phyloP scores from a whole-genome alignment of 306 rosid genomes.

The Trifolium subterraneum region DNA sequence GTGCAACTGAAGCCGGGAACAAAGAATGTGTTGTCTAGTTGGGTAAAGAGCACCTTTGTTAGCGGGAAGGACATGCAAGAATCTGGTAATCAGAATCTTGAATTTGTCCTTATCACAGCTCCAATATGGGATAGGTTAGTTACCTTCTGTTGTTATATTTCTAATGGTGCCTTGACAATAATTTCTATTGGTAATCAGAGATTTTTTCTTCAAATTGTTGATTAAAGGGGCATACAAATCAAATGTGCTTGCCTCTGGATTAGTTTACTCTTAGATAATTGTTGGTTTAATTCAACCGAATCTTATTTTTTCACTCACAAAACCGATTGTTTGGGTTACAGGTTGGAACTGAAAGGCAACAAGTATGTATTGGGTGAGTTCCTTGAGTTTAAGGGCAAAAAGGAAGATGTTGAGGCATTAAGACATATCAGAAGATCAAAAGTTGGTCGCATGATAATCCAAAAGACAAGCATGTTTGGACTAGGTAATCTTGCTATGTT shows the following conservation, averaged over 20 bases:
- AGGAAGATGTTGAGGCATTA: constrained; percentile 72
- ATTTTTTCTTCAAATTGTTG: neutral
- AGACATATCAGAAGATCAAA: constrained; percentile 79
- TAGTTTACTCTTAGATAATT: neutral
- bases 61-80: constrained; percentile 73
- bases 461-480: constrained; percentile 93
- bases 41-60: constrained; percentile 73
- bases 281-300: constrained; percentile 24
- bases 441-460: constrained; percentile 64
- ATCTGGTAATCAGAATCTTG: constrained; percentile 67
- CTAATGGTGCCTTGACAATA: constrained; percentile 1
- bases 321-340: constrained; percentile 45
- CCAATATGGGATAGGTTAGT: constrained; percentile 98
- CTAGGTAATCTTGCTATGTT: constrained; percentile 64
- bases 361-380: constrained; percentile 86
- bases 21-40: constrained; percentile 61
- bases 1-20: constrained; percentile 67
- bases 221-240: constrained; percentile 2
- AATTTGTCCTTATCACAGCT: constrained; percentile 73
- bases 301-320: constrained; percentile 26
- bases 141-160: constrained; percentile 33
- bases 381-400: constrained; percentile 87
- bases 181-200: too few relatives aligned
- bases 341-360: constrained; percentile 84
- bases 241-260: constrained; percentile 16